Base-by-base conservation (phyloP, 768 basidiomycete species). In the Termitomyces sp. region DNA sequence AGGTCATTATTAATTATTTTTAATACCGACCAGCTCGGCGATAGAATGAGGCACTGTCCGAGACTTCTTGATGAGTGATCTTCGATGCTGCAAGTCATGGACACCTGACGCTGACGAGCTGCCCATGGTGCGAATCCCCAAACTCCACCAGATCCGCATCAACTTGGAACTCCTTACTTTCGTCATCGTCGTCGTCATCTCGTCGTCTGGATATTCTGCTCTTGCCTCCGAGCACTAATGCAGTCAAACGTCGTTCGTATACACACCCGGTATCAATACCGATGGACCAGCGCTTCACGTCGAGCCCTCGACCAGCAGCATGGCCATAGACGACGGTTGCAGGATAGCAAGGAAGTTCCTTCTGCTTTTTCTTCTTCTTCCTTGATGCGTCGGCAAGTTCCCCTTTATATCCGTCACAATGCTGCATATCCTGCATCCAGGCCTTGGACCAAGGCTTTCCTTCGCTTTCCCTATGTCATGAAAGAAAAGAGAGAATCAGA, bases 231-330 rank as follows among this genome's bases (percentile, higher is more conserved):
- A 93, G 74, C n/a, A 94, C 73, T 44, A 93, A 71, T 3, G 90
- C 88, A 5, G 87, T 83, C 51, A 94, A 68, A 40, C 74, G 72
- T 41, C 79, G 75, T 7, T 83, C 80, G 65, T 92, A 88, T 44
- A 84, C 90, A 66, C 94, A 96, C 11, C 91, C 94, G 0, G 88
- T 80, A 68, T 98, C 95, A 35, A 96, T 71, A 1, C 95, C 95
- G 59, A 94, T 73, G 3, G 86, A 83, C 88, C 89, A 96, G 22
- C 88, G 78, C 60, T 88, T 87, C 62, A 93, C 70, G 68, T 94
- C 92, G 13, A 97, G 76, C 13, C 90, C 91, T 28, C 90, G 78
- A 3, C 80, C 74, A 5, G 94, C 94, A 8, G 86, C 79, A 65
- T 97, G 95, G 0, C 93, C 95, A 68, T 96, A 97, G 6, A 96